Percentiles rank a stretch among this genome's conserved stretches.
Conservation (phyloP, 371 early-diverging fungal genomes). For the Saksenaea oblongispora region DNA sequence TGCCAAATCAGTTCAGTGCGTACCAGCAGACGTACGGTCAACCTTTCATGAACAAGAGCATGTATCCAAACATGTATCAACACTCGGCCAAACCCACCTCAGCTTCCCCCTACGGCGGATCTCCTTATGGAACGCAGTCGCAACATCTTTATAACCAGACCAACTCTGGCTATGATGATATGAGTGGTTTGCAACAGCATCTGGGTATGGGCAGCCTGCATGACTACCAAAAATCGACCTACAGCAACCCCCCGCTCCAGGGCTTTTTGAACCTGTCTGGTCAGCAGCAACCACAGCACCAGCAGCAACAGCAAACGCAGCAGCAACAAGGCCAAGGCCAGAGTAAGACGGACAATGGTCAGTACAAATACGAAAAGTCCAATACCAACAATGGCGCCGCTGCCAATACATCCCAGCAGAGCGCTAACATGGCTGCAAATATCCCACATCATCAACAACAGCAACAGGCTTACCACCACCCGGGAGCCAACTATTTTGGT, state of each 20-base stretch:
- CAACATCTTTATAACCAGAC: constrained; percentile 49
- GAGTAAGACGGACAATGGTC: neutral
- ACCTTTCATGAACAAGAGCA: constrained; percentile 83
- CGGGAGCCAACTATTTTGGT: constrained; percentile 26
- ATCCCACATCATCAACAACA: constrained; percentile 16
- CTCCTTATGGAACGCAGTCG: constrained; percentile 47
- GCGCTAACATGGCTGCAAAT: constrained; percentile 5
- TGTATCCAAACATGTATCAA: constrained; percentile 76
- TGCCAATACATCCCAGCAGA: constrained; percentile 6
- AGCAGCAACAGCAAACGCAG: constrained; percentile 2
- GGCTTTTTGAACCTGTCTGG: constrained; percentile 26
- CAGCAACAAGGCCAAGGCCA: neutral
- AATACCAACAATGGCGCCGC: constrained; percentile 8
- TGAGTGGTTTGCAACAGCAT: constrained; percentile 36
- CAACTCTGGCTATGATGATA: constrained; percentile 48
- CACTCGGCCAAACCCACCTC: constrained; percentile 31
- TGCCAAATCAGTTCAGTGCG: constrained; percentile 71
- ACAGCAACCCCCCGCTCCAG: constrained; percentile 37
- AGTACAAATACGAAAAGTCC: constrained; percentile 11
- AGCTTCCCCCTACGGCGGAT: constrained; percentile 29
- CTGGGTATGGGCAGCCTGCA: constrained; percentile 32
- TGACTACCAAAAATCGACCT: constrained; percentile 48
- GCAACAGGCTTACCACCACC: constrained; percentile 24
- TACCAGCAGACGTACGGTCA: constrained; percentile 79
- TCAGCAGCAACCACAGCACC: constrained; percentile 22